Conservation (phyloP, 2,329 filamentous ascomycete genomes). For the Colletotrichum tamarilloi region DNA sequence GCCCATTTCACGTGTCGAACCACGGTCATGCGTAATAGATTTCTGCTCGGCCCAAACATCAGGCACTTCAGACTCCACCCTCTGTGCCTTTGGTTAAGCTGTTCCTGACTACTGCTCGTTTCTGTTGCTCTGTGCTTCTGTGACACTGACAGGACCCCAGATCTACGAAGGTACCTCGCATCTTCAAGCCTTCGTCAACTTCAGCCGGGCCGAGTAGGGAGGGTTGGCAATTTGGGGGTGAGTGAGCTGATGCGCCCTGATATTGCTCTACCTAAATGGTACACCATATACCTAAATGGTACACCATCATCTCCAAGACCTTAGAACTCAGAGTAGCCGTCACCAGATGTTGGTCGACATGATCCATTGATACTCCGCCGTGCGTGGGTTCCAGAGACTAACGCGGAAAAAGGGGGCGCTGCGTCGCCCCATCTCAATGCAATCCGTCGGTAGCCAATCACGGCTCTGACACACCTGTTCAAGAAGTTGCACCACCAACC, state of each 20-base stretch:
- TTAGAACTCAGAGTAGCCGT: not conserved
- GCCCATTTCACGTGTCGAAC: slow-evolving; percentile 36
- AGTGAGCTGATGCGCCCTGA: slow-evolving; percentile 17
- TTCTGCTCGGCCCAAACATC: slow-evolving; percentile 18
- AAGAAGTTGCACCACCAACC: slow-evolving; percentile 9
- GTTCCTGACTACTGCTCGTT: not conserved
- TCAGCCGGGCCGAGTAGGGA: not conserved
- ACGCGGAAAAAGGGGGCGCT: not conserved
- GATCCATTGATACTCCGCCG: not conserved
- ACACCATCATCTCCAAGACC: not conserved
- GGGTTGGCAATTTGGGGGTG: too few species aligned
- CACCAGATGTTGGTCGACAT: slow-evolving; percentile 2
- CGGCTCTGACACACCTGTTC: not conserved
- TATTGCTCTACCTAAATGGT: not conserved
- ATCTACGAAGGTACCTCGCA: not conserved
- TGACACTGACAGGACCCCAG: slow-evolving; percentile 13
- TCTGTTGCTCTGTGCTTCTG: not conserved
- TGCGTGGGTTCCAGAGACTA: not conserved
- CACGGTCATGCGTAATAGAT: slow-evolving; percentile 31
- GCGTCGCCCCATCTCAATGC: not conserved
- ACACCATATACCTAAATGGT: not conserved
- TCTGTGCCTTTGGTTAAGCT: not conserved
- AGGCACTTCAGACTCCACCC: not conserved
- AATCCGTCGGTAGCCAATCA: slow-evolving; percentile 7
- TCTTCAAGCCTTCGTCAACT: not conserved